These are phyloP conservation scores for Fusarium torreyae DNA, from an alignment of 2,329 filamentous ascomycete species.

Conservation along the genomic window DNA sequence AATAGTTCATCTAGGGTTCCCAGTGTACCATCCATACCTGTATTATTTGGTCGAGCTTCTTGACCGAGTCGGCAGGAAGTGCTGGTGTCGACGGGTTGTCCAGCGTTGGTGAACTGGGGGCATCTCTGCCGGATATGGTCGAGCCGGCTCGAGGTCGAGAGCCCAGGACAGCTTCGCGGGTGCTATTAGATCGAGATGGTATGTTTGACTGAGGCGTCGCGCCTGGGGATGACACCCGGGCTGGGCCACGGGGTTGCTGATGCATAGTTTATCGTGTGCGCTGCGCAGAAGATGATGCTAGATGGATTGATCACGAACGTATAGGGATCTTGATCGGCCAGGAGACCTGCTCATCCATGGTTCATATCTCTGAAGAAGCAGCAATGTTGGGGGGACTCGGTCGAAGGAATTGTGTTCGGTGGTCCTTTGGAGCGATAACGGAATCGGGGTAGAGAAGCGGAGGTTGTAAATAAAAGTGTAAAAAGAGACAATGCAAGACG, in stretches of 20 bases:
- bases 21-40: constrained; percentile 70
- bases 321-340: constrained; percentile 53
- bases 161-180: constrained; percentile 71
- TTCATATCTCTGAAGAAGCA: constrained; percentile 46
- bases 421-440: constrained; percentile 11
- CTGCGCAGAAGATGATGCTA: constrained; percentile 25
- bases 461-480: constrained; percentile 36
- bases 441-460: constrained; percentile 26
- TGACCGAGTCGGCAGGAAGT: constrained; percentile 76
- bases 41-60: constrained; percentile 93
- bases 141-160: constrained; percentile 62
- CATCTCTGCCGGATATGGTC: constrained; percentile 59
- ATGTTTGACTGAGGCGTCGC: constrained; percentile 78
- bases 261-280: constrained; percentile 74
- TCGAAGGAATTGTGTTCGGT: constrained; percentile 28
- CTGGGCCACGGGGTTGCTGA: constrained; percentile 85
- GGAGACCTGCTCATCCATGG: constrained; percentile 55
- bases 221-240: constrained; percentile 80
- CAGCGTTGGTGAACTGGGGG: constrained; percentile 64
- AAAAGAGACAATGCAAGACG: constrained; percentile 26
- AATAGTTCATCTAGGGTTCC: background rate
- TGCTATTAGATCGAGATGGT: constrained; percentile 79
- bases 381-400: constrained; percentile 8
- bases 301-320: constrained; percentile 49
- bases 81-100: constrained; percentile 60